Base-by-base conservation (phyloP, 805 yeast genomes). In the Candida insectalens region DNA sequence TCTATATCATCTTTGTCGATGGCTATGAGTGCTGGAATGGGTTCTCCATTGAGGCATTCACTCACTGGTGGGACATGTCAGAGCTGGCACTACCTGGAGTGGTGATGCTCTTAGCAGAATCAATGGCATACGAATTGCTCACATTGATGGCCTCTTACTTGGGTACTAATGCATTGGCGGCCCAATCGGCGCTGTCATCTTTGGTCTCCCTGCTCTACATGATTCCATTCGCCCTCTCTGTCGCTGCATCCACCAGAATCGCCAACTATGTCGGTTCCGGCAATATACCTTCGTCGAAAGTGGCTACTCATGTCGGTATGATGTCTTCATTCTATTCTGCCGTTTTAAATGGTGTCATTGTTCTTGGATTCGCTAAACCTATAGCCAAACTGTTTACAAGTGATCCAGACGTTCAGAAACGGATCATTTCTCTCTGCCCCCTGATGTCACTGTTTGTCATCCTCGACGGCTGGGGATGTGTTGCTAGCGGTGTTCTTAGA, bases 21-120 rank as follows among this genome's bases (percentile, higher is more conserved):
- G 89, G 88, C 2, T 55, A 53, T 19, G 67, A 71, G 44, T 82
- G 89, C 46, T 81, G 89, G 89, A 69, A 61, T 40, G 89, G 89
- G 0, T 62, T 72, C 20, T 43, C 68, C 0, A 23, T 44, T 6
- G 47, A 47, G 15, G 50, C 57, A 3, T 50, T 59, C 33, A 43
- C 46, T 2, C 59, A 62, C 34, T 64, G 68, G 62, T 47, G 40
- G 36, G 64, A 52, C 32, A 49, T 60, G 57, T 65, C 63, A 36
- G 53, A 49, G 26, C 58, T 71, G 30, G 77, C 76, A 5, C 42
- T 71, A 17, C 69, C 74, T 3, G 79, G 79, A 1, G 60, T 69
- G 17, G 47, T 68, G 23, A 72, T 72, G 74, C 57, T 73, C 19
- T 61, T 69, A 27, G 71, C 77, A 1, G 79, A 73, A 43, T 70